phyloP scores from a whole-genome alignment of 2,329 filamentous ascomycete genomes.

The Xylariaceae sp. region DNA sequence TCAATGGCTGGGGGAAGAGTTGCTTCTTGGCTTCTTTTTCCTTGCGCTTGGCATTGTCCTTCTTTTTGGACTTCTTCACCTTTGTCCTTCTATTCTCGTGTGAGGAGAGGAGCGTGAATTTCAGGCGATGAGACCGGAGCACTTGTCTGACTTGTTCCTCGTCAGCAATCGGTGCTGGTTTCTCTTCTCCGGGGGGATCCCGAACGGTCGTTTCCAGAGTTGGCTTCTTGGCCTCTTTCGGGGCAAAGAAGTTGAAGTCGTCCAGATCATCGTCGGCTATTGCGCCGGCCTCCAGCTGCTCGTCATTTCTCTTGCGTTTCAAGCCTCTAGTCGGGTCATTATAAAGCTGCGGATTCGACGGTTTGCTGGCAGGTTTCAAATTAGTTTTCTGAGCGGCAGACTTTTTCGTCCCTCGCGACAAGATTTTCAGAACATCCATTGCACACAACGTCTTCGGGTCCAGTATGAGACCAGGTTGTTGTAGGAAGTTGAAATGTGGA shows the following conservation, averaged over 20 bases:
- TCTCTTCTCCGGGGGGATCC: constrained; percentile 23
- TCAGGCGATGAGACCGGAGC: constrained; percentile 79
- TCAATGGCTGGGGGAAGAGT: constrained; percentile 79
- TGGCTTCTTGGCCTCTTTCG: constrained; percentile 41
- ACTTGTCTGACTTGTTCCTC: constrained; percentile 74
- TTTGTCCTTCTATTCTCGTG: constrained; percentile 45
- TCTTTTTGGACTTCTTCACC: constrained; percentile 60
- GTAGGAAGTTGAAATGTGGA: not conserved
- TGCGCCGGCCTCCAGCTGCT: constrained; percentile 33
- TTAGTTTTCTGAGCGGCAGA: constrained; percentile 44
- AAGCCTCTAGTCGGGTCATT: constrained; percentile 54
- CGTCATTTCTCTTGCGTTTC: constrained; percentile 59
- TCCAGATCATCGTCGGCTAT: constrained; percentile 41
- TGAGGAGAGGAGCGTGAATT: constrained; percentile 74
- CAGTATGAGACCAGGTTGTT: constrained; percentile 3
- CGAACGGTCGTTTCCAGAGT: constrained; percentile 27
- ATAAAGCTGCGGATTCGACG: constrained; percentile 70
- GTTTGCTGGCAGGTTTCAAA: constrained; percentile 43
- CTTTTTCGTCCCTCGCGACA: constrained; percentile 70
- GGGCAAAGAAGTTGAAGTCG: constrained; percentile 63
- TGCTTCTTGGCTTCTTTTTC: constrained; percentile 59
- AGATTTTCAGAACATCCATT: constrained; percentile 75
- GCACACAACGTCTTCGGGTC: constrained; percentile 1
- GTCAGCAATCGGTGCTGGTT: constrained; percentile 50
- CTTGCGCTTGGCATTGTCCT: constrained; percentile 48